Evolutionary conservation across 2,329 filamentous ascomycete genomes (phyloP).

Genomic region (Acrodontium crateriforme): DNA sequence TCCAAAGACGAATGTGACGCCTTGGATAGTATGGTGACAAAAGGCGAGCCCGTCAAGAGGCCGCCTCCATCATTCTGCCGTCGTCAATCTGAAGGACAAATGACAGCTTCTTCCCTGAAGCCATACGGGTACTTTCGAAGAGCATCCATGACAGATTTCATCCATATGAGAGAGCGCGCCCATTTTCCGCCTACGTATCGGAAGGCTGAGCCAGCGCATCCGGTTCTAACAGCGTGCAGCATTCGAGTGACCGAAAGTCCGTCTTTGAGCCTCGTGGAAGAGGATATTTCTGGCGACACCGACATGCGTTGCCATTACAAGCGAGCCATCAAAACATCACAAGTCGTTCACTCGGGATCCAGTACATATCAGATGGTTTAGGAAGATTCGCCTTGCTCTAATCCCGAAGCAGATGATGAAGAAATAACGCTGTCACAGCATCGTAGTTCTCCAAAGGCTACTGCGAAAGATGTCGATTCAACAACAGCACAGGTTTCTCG

Average conservation of each 20-base stretch:
- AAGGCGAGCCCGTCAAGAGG: background rate
- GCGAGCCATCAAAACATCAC: constrained; percentile 9
- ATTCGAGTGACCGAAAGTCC: constrained; percentile 9
- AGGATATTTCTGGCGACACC: constrained; percentile 4
- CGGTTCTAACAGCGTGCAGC: constrained; percentile 10
- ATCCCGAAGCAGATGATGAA: too few relatives aligned
- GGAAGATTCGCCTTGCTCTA: constrained; percentile 10
- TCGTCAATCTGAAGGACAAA: background rate
- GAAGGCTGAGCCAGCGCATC: constrained; percentile 5
- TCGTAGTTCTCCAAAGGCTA: background rate
- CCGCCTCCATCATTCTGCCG: background rate
- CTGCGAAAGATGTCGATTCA: constrained; percentile 2
- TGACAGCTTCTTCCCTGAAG: background rate
- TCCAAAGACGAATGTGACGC: background rate
- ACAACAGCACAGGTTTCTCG: constrained; percentile 1
- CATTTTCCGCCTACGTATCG: constrained; percentile 1
- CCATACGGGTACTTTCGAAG: background rate
- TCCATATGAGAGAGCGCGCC: constrained; percentile 1
- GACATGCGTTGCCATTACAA: background rate
- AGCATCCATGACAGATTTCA: constrained; percentile 5
- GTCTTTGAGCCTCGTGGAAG: constrained; percentile 9
- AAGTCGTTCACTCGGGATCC: constrained; percentile 12
- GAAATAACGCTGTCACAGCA: too few relatives aligned
- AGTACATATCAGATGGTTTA: constrained; percentile 13
- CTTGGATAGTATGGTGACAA: background rate